Conservation (phyloP, 352 stramenopile genomes). For the Globisporangium abappressorium region DNA sequence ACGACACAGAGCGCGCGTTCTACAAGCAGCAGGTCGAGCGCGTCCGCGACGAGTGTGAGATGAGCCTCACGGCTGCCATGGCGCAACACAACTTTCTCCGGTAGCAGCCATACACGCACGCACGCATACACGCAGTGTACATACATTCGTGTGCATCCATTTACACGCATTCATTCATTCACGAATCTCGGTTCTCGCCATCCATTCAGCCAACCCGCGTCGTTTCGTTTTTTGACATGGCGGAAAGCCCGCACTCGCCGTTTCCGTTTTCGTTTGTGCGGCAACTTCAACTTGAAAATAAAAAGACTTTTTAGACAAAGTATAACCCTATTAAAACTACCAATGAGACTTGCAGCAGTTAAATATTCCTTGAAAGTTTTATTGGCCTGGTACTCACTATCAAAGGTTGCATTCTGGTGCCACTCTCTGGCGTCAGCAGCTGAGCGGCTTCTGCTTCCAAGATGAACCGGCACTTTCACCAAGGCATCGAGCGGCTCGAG, state of each 20-base stretch:
- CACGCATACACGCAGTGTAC: not conserved
- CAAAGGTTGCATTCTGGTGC: not conserved
- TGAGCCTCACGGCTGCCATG: conserved; percentile 57
- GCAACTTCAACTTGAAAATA: not conserved
- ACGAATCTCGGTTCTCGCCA: not conserved
- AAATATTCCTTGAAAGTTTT: not conserved
- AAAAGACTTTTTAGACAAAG: not conserved
- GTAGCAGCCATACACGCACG: conserved; percentile 17
- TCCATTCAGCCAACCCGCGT: not conserved
- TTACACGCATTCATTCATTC: not conserved
- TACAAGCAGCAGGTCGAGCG: conserved; percentile 61
- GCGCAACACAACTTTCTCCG: conserved; percentile 73
- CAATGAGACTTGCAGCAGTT: too few species aligned
- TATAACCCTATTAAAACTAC: not conserved
- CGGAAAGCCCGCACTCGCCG: not conserved
- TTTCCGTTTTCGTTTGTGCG: not conserved
- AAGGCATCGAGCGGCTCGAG: not conserved
- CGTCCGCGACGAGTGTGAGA: conserved; percentile 60
- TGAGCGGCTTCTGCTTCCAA: not conserved
- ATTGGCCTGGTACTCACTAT: not conserved
- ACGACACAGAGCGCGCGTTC: conserved; percentile 50
- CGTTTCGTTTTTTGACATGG: not conserved
- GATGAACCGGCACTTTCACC: not conserved
- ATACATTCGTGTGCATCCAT: not conserved
- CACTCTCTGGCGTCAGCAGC: not conserved